Base-by-base conservation (phyloP, 1,284 basidiomycete species). In the Papiliotrema flavescens region DNA sequence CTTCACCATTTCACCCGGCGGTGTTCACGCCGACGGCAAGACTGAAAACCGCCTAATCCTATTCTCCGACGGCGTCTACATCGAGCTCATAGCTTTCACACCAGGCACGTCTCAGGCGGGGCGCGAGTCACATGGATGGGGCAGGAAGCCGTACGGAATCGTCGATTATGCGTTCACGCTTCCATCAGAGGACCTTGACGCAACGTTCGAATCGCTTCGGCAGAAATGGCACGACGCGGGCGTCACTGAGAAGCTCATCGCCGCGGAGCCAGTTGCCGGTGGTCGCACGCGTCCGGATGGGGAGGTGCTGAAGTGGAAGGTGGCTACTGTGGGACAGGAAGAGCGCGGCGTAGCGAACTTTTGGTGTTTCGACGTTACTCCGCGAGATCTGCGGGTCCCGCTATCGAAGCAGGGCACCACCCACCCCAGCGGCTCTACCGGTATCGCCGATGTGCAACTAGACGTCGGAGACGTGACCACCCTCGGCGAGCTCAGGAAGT, bases 341-440 rank as follows among this genome's bases (percentile, higher is more conserved):
- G 32, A 47, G 17, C 23, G 24, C 23, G 46, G 46, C 6, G 23
- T 47, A 5, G 32, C 28, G 3, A 24, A 24, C n/a, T 47, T 47
- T n/a, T 47, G 46, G 46, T 47, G 46, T n/a, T 35, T 47, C n/a
- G 46, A 47, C 46, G 46, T 47, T 3, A 47, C 46, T 19, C 43
- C 43, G n/a, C n/a, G 43, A 9, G 6, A n/a, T 17, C 20, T 24
- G 7, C n/a, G 43, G 11, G 28, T 26, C 8, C 46, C 46, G 8
- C n/a, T 26, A 13, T 32, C 46, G 32, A 28, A 19, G 46, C 13
- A 19, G 15, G 24, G 19, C 15, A 47, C 28, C 3, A 32, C 46
- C 8, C 46, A 47, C 34, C 46, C 46, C 23, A 47, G 46, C 28
- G 26, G 46, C 28, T 32, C 28, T 6, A 6, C 28, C 28, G 28